Conservation (phyloP, 108 stramenopile species). For the Cylindrotheca fusiformis region DNA sequence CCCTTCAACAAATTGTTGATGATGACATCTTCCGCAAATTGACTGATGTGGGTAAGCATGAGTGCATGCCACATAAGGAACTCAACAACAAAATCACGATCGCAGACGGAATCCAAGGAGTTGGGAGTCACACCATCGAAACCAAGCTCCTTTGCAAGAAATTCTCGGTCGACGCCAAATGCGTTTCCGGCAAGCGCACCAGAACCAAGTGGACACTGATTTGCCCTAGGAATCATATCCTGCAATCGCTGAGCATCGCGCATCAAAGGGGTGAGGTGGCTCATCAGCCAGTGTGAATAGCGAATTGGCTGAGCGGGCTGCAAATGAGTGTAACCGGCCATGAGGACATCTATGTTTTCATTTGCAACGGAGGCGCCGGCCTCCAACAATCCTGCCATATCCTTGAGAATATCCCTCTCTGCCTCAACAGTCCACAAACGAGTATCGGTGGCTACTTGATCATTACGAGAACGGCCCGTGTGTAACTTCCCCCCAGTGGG, state of each 20-base stretch:
- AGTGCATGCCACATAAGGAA: constrained; percentile 97
- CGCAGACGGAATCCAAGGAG: constrained; percentile 95
- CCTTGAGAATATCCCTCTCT: constrained; percentile 75
- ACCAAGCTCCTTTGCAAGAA: constrained; percentile 88
- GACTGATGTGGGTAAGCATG: constrained; percentile 90
- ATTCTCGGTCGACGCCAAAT: constrained; percentile 95
- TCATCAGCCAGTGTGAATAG: constrained; percentile 96
- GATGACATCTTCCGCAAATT: constrained; percentile 98
- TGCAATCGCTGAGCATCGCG: constrained; percentile 92
- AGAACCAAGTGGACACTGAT: constrained; percentile 93
- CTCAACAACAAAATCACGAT: constrained; percentile 98
- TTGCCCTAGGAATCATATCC: constrained; percentile 87
- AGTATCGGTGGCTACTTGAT: constrained; percentile 97
- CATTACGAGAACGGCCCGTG: constrained; percentile 96
- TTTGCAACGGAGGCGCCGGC: constrained; percentile 74
- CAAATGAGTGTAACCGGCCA: constrained; percentile 99
- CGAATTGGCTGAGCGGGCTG: constrained; percentile 98
- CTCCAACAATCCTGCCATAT: constrained; percentile 67
- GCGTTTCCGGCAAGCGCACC: constrained; percentile 99
- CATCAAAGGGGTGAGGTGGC: constrained; percentile 87
- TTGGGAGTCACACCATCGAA: constrained; percentile 93
- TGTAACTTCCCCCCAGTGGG: constrained; percentile 95
- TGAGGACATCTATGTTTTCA: constrained; percentile 89
- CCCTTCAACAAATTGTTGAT: constrained; percentile 91
- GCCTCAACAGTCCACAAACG: constrained; percentile 94